Percentiles rank a stretch among this genome's conserved stretches.
Conservation (phyloP, 2,329 filamentous ascomycete genomes). For the Colletotrichum neosansevieriae region DNA sequence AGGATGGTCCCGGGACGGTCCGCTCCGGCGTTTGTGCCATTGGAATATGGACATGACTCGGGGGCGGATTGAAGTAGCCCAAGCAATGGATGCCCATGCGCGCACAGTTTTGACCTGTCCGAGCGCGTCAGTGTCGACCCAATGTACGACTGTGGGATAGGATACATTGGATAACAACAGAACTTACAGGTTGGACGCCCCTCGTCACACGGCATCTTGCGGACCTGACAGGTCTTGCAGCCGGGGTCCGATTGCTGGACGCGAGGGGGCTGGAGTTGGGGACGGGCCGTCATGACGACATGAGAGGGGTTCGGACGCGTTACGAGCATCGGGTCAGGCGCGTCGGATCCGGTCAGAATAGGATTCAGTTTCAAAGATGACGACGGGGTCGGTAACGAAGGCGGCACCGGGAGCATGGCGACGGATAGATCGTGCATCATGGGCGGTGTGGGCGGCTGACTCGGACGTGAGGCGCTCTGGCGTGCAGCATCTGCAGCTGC, state of each 20-base stretch:
- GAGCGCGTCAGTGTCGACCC: conserved; percentile 12
- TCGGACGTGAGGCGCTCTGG: conserved; percentile 26
- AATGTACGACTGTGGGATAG: background rate
- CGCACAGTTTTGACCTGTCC: conserved; percentile 34
- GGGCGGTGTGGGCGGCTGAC: conserved; percentile 36
- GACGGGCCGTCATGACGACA: conserved; percentile 37
- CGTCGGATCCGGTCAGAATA: conserved; percentile 13
- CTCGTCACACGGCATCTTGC: conserved; percentile 39
- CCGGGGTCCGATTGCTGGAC: conserved; percentile 28
- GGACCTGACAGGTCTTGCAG: conserved; percentile 38
- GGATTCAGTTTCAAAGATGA: conserved; percentile 19
- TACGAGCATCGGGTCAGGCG: conserved; percentile 22
- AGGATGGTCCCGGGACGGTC: conserved; percentile 25
- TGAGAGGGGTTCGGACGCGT: conserved; percentile 36
- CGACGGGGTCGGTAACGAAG: background rate
- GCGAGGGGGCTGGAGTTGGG: conserved; percentile 29
- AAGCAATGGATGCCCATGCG: conserved; percentile 40
- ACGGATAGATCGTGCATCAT: conserved; percentile 28
- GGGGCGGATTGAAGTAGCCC: conserved; percentile 30
- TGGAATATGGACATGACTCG: conserved; percentile 37
- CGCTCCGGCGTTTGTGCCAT: conserved; percentile 28
- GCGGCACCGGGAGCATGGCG: conserved; percentile 7
- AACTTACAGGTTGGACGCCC: conserved; percentile 36
- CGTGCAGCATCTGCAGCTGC: conserved; percentile 20
- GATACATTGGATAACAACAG: background rate